Conservation (phyloP, 2,329 filamentous ascomycete genomes). For the Monilinia polystroma region DNA sequence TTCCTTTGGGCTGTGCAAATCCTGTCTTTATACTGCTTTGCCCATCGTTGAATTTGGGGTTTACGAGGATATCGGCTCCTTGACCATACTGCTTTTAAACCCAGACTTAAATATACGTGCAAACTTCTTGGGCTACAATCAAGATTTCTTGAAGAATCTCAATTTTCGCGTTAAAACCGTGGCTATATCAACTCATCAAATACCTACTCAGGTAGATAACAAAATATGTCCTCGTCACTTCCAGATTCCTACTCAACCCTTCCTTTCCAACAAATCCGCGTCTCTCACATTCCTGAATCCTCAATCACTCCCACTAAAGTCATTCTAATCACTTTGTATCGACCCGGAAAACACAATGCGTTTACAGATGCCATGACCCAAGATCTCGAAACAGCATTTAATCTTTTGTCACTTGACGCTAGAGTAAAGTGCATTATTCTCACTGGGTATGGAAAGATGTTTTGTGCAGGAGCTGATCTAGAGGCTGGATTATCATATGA, state of each 20-base stretch:
- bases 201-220: not conserved
- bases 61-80: no score
- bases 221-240: constrained; percentile 26
- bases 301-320: constrained; percentile 59
- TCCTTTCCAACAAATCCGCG: constrained; percentile 46
- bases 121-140: no score
- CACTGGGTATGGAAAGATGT: constrained; percentile 52
- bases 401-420: constrained; percentile 51
- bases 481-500: constrained; percentile 29
- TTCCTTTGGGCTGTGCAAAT: not conserved
- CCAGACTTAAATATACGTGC: not conserved
- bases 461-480: constrained; percentile 53
- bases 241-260: constrained; percentile 45
- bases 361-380: constrained; percentile 64
- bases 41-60: not conserved
- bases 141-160: not conserved
- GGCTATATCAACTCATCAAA: not conserved
- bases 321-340: constrained; percentile 62
- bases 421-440: constrained; percentile 57
- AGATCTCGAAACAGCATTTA: constrained; percentile 57
- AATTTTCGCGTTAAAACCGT: not conserved
- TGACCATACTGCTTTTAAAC: not conserved
- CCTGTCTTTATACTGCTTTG: not conserved
- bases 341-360: constrained; percentile 65
- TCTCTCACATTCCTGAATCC: constrained; percentile 50